These are phyloP conservation scores for Stipa capillata DNA, from an alignment of 176 grass and related monocot species.

Conservation along the genomic window DNA sequence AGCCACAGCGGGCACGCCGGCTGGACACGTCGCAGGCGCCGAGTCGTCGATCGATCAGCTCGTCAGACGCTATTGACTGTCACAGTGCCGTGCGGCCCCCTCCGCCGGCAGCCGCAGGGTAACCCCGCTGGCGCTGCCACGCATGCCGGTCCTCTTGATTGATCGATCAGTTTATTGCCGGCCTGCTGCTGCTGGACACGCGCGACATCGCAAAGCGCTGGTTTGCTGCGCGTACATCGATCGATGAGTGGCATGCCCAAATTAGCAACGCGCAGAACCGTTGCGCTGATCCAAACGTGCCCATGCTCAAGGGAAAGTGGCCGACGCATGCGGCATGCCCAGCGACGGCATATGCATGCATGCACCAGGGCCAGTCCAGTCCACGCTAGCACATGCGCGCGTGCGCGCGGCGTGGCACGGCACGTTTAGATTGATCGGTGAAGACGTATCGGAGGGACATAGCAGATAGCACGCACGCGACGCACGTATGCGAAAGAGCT, in stretches of 20 bases:
- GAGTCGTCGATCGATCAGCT: not conserved
- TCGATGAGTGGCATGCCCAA: not conserved
- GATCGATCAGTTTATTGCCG: slow-evolving; percentile 1
- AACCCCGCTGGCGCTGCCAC: slow-evolving; percentile 4
- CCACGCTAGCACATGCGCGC: not conserved
- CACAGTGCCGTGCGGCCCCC: not conserved
- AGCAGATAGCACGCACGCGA: not conserved
- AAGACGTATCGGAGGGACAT: not conserved
- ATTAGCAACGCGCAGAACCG: not conserved
- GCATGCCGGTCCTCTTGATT: slow-evolving; percentile 9
- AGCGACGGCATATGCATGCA: not conserved
- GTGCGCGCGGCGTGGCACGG: not conserved
- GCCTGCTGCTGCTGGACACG: not conserved
- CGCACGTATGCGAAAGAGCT: too few species aligned
- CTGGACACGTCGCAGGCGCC: slow-evolving; percentile 3
- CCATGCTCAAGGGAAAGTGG: not conserved
- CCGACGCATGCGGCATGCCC: too few species aligned
- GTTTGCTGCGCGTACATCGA: not conserved
- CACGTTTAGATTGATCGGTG: not conserved
- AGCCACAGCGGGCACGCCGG: not conserved
- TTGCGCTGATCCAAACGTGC: not conserved
- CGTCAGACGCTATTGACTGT: not conserved
- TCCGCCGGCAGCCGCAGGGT: slow-evolving; percentile 4
- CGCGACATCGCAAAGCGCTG: not conserved
- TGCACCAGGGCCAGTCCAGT: not conserved